phyloP scores from a whole-genome alignment of 805 yeast genomes.

The Wickerhamiella bombiphila region DNA sequence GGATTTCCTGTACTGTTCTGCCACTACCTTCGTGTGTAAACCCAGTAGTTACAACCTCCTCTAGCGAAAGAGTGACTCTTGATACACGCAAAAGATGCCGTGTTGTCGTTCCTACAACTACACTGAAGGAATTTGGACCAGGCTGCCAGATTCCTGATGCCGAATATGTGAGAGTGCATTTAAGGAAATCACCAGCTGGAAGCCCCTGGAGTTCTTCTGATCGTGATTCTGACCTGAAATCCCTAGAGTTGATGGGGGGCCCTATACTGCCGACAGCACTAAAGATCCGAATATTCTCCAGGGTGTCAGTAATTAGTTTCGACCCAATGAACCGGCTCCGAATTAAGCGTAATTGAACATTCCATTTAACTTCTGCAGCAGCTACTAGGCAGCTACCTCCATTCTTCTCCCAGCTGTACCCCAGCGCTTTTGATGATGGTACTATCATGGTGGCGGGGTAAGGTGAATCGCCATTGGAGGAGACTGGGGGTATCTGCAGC shows the following conservation, averaged over 20 bases:
- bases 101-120: neutral
- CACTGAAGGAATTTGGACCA: neutral
- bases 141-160: neutral
- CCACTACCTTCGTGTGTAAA: neutral
- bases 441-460: neutral
- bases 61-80: neutral
- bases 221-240: no score
- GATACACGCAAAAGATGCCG: neutral
- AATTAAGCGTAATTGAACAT: no score
- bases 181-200: neutral
- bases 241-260: no score
- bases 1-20: neutral
- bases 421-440: no score
- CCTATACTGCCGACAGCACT: no score
- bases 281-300: no score
- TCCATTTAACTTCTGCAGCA: no score
- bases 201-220: no score
- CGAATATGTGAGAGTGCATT: neutral
- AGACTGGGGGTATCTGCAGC: neutral
- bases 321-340: no score
- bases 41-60: neutral
- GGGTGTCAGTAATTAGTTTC: no score
- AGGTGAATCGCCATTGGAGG: neutral
- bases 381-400: no score
- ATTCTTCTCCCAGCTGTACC: no score